Evolutionary conservation across 495 filamentous ascomycete genomes (phyloP).

Genomic region (Thozetella sp.): DNA sequence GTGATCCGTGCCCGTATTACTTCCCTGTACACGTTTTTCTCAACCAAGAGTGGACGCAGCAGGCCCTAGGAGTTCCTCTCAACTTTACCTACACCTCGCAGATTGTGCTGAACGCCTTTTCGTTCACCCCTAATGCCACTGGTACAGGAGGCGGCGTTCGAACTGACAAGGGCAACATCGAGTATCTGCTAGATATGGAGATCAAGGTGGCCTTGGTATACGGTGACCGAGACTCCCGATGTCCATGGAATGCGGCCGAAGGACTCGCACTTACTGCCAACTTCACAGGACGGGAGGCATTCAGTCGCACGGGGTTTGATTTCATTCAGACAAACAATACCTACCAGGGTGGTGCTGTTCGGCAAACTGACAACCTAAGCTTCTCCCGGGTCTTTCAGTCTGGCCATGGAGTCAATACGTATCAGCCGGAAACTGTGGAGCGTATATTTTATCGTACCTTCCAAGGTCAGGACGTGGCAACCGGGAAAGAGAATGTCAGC

Average conservation of each 20-base stretch:
- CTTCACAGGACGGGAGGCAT: neutral
- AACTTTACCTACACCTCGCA: neutral
- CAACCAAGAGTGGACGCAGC: neutral
- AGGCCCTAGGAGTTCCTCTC: neutral
- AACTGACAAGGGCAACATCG: neutral
- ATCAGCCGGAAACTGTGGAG: neutral
- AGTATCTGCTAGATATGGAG: neutral
- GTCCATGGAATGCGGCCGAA: neutral
- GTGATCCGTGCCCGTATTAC: neutral
- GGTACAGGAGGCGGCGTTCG: neutral
- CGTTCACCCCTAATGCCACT: neutral
- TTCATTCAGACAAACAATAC: neutral
- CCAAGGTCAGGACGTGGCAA: neutral
- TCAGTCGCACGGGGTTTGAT: neutral
- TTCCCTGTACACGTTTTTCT: neutral
- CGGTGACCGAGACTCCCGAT: neutral
- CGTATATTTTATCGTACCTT: neutral
- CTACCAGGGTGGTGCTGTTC: neutral
- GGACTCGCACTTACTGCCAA: neutral
- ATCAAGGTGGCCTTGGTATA: neutral
- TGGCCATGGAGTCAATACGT: neutral
- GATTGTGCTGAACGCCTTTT: neutral
- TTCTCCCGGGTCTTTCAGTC: neutral
- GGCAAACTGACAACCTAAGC: neutral
- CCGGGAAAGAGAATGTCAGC: neutral